These are phyloP conservation scores for Schizophyllum commune DNA, from an alignment of 1,284 basidiomycete genomes.

Conservation along the genomic window DNA sequence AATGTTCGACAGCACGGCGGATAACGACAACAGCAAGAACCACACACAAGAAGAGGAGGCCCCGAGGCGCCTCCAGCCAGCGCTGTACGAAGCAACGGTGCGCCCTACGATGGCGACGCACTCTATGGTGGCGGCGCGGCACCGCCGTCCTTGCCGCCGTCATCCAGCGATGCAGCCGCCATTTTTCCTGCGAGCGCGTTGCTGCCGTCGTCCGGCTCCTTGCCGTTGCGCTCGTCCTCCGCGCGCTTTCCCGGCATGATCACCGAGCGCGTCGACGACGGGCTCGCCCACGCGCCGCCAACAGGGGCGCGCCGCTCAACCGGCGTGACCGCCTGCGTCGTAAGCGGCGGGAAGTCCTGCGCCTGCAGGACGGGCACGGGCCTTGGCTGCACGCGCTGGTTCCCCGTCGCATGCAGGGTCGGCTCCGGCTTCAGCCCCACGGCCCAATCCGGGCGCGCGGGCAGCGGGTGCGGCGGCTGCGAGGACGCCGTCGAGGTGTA, in stretches of 20 bases:
- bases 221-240: conserved; percentile 12
- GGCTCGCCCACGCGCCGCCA: conserved; percentile 60
- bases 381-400: conserved; percentile 38
- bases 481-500: conserved; percentile 66
- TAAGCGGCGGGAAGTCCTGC: conserved; percentile 64
- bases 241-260: conserved; percentile 32
- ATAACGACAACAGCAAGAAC: too few species aligned
- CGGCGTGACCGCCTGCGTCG: conserved; percentile 37
- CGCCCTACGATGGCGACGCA: neutral
- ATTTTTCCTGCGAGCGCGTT: conserved; percentile 1
- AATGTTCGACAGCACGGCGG: too few species aligned
- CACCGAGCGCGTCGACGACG: conserved; percentile 44
- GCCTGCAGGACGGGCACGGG: conserved; percentile 19
- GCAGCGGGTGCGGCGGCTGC: conserved; percentile 63
- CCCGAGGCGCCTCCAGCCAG: too few species aligned
- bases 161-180: neutral
- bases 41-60: too few species aligned
- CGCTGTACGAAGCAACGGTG: too few species aligned
- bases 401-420: conserved; percentile 38
- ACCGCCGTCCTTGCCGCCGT: neutral
- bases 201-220: conserved; percentile 10
- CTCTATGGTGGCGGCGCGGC: neutral
- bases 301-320: conserved; percentile 36
- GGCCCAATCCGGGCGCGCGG: conserved; percentile 77
- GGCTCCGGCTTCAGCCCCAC: conserved; percentile 70